Conservation (phyloP, 1,139 yeast genomes). For the Meyerozyma guilliermondii region DNA sequence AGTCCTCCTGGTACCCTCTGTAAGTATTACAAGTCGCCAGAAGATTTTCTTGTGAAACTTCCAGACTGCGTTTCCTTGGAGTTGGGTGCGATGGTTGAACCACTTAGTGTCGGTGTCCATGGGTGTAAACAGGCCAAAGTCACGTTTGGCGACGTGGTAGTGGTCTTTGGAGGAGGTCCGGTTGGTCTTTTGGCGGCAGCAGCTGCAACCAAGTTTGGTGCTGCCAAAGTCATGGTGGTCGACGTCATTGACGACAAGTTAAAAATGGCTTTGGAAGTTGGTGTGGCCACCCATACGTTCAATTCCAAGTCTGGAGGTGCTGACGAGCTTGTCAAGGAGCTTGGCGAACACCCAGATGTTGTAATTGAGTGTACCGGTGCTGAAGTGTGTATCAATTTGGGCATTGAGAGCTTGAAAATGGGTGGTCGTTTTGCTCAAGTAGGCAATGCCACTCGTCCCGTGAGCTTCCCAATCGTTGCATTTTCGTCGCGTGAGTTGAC, state of each 20-base stretch:
- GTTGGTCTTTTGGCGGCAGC: conserved; percentile 80
- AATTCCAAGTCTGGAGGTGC: conserved; percentile 46
- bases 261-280: conserved; percentile 51
- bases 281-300: conserved; percentile 55
- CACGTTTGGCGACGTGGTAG: conserved; percentile 67
- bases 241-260: conserved; percentile 61
- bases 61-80: conserved; percentile 76
- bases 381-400: conserved; percentile 61
- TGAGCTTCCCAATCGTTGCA: conserved; percentile 70
- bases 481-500: conserved; percentile 66
- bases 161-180: conserved; percentile 91
- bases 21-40: conserved; percentile 71
- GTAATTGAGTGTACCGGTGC: conserved; percentile 75
- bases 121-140: conserved; percentile 68
- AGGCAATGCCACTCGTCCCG: conserved; percentile 67
- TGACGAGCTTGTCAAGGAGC: conserved; percentile 25
- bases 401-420: conserved; percentile 49
- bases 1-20: conserved; percentile 67
- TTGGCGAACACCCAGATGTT: conserved; percentile 49
- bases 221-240: conserved; percentile 59
- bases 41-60: conserved; percentile 74
- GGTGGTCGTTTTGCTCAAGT: conserved; percentile 73
- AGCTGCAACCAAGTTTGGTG: conserved; percentile 80
- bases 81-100: conserved; percentile 88
- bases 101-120: conserved; percentile 82